phyloP scores from a whole-genome alignment of 495 filamentous ascomycete genomes.

The Clohesyomyces aquaticus region DNA sequence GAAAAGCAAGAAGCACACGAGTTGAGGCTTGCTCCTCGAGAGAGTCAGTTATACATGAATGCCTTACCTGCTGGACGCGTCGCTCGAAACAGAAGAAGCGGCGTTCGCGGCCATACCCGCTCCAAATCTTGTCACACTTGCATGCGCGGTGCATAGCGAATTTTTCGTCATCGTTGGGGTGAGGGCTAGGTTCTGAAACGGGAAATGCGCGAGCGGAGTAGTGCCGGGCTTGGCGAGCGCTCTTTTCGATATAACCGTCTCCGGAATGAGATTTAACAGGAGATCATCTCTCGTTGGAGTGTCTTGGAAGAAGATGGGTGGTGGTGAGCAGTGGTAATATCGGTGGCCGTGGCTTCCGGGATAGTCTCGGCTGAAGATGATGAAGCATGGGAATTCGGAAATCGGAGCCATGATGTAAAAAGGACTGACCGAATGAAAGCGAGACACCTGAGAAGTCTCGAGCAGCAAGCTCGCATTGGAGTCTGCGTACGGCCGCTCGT shows the following conservation, averaged over 20 bases:
- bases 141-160: conserved; percentile 10
- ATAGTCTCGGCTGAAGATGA: neutral
- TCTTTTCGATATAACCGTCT: conserved; percentile 8
- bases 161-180: conserved; percentile 10
- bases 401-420: conserved; percentile 2
- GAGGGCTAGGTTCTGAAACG: conserved; percentile 22
- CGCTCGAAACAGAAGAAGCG: conserved; percentile 10
- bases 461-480: neutral
- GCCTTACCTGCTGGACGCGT: conserved; percentile 14
- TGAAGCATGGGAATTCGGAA: conserved; percentile 10
- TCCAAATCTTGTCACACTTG: conserved; percentile 14
- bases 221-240: conserved; percentile 16
- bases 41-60: conserved; percentile 11
- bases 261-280: conserved; percentile 9
- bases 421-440: neutral
- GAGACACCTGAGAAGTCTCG: neutral
- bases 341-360: conserved; percentile 13
- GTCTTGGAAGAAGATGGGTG: neutral
- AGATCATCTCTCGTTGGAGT: too few species aligned
- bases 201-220: conserved; percentile 19
- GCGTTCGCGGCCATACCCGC: conserved; percentile 15
- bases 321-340: conserved; percentile 8
- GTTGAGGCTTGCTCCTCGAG: neutral
- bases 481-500: too few species aligned
- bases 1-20: neutral